These are phyloP conservation scores for Talaromyces wortmannii DNA, from an alignment of 495 filamentous ascomycete species.

Conservation along the genomic window DNA sequence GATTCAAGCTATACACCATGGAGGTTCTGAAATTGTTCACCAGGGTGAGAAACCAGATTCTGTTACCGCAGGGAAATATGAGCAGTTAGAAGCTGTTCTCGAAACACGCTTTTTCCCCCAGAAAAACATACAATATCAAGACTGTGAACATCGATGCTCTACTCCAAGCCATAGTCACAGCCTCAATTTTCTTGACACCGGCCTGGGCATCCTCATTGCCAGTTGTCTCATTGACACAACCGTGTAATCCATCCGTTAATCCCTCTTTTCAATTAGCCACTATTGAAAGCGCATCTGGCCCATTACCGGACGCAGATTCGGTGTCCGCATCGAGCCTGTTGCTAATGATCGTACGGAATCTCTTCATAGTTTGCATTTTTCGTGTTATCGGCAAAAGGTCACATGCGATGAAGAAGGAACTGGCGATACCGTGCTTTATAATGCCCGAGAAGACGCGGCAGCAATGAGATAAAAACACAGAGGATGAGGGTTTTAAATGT, in stretches of 20 bases:
- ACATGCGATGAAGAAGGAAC: too few species aligned
- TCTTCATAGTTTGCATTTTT: not conserved
- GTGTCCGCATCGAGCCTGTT: not conserved
- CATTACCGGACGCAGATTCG: not conserved
- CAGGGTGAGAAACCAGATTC: slow-evolving; percentile 4
- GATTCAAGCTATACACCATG: slow-evolving; percentile 37
- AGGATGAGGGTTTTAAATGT: too few species aligned
- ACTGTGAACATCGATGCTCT: slow-evolving; percentile 5
- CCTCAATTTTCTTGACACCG: slow-evolving; percentile 15
- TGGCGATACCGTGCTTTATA: too few species aligned
- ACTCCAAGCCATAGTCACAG: slow-evolving; percentile 12
- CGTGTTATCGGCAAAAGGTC: slow-evolving; percentile 10
- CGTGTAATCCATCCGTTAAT: not conserved
- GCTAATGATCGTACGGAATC: not conserved
- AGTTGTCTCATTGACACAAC: slow-evolving; percentile 4
- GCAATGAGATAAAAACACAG: too few species aligned
- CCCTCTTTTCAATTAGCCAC: not conserved
- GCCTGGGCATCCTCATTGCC: slow-evolving; percentile 6
- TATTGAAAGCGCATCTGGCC: not conserved
- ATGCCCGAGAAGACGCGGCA: too few species aligned
- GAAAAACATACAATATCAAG: slow-evolving; percentile 8
- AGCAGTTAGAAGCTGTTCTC: not conserved
- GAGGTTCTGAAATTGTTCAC: slow-evolving; percentile 12
- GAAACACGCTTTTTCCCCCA: slow-evolving; percentile 8
- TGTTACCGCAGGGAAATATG: not conserved